Evolutionary conservation across 2,329 filamentous ascomycete species (phyloP).

Genomic region (Coniochaeta sp.): DNA sequence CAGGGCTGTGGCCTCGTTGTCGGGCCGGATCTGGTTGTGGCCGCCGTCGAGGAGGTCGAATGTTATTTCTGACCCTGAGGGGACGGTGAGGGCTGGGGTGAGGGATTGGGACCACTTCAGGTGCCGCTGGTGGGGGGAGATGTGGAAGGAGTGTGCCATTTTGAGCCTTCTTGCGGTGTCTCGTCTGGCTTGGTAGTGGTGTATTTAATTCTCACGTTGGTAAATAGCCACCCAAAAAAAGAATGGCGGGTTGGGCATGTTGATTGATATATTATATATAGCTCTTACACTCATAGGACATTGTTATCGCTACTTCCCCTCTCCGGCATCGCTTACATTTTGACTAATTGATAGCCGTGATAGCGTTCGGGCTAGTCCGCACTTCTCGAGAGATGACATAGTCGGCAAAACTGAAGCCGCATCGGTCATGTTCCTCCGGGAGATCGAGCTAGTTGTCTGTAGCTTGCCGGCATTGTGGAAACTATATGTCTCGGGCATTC

Average conservation of each 20-base stretch:
- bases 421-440: background rate
- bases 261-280: no score
- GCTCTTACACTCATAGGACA: background rate
- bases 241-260: background rate
- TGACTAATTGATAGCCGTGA: background rate
- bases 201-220: no score
- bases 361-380: background rate
- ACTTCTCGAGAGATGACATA: background rate
- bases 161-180: no score
- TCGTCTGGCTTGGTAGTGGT: no score
- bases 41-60: slow-evolving; percentile 43
- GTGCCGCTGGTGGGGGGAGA: slow-evolving; percentile 24
- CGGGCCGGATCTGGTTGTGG: slow-evolving; percentile 38
- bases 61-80: slow-evolving; percentile 36
- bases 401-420: background rate
- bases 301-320: background rate
- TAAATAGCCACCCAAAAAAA: no score
- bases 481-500: background rate
- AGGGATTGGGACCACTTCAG: slow-evolving; percentile 40
- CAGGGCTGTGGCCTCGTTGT: slow-evolving; percentile 31
- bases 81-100: slow-evolving; percentile 34
- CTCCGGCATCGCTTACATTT: background rate
- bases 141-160: slow-evolving; percentile 18
- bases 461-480: background rate
- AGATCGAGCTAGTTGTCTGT: background rate